A percentile compares a stretch with the other conserved stretches of the same genome.
Conservation (phyloP, 176 grass and related monocot species). For the Ananas comosus region DNA sequence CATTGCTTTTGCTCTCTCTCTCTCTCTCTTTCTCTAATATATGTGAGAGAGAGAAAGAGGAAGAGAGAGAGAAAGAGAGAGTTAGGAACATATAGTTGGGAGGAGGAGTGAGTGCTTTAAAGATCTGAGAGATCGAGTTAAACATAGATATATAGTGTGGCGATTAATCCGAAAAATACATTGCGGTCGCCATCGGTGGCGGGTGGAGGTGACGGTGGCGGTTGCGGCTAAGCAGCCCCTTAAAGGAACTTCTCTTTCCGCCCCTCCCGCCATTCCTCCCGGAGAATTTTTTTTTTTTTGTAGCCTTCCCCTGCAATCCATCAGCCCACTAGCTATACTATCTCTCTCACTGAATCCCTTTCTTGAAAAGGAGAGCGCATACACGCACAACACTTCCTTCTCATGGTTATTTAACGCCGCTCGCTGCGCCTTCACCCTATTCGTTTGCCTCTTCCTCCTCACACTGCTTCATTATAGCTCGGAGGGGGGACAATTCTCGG, state of each 20-base stretch:
- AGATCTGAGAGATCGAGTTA: too few relatives aligned
- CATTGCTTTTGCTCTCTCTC: slow-evolving; percentile 1
- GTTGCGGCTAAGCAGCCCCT: slow-evolving; percentile 70
- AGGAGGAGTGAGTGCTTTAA: too few relatives aligned
- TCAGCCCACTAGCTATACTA: slow-evolving; percentile 42
- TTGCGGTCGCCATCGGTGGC: slow-evolving; percentile 54
- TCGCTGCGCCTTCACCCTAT: slow-evolving; percentile 8
- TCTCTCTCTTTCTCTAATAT: background rate
- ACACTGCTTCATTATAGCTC: background rate
- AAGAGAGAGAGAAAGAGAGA: slow-evolving; percentile 1
- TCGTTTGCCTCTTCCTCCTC: slow-evolving; percentile 1
- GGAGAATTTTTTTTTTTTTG: slow-evolving; percentile 17
- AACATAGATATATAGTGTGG: too few relatives aligned
- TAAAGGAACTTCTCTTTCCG: slow-evolving; percentile 40
- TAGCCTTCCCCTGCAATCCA: slow-evolving; percentile 82
- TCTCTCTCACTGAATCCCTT: slow-evolving; percentile 16
- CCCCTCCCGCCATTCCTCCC: slow-evolving; percentile 29
- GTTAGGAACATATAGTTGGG: too few relatives aligned
- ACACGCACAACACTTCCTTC: slow-evolving; percentile 4
- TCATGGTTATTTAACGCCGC: slow-evolving; percentile 25
- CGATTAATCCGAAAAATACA: background rate
- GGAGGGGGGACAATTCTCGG: too few relatives aligned
- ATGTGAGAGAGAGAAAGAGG: background rate
- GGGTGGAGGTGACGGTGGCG: slow-evolving; percentile 41
- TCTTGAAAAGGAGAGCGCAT: slow-evolving; percentile 10